A percentile compares a stretch with the other conserved stretches of the same genome.
Conservation (phyloP, 73 alveolate genomes). For the Vitrella brassicaformis region DNA sequence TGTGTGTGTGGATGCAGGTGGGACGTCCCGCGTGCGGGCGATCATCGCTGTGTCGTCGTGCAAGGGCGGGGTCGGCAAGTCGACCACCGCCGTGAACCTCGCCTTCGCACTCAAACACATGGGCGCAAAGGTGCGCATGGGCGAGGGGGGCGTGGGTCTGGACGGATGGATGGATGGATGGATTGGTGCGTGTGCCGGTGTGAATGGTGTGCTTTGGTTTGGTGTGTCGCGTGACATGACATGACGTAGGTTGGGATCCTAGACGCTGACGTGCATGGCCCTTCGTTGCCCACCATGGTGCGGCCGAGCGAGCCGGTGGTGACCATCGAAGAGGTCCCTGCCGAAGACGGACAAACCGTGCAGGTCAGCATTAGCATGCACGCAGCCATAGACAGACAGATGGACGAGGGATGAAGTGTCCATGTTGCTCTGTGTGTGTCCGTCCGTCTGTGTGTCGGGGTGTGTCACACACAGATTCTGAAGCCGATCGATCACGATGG, state of each 20-base stretch:
- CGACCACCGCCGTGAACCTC: background rate
- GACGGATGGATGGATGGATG: no score
- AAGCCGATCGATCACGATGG: no score
- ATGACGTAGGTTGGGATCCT: slow-evolving; percentile 64
- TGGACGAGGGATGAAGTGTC: no score
- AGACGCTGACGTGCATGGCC: slow-evolving; percentile 80
- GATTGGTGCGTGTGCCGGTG: no score
- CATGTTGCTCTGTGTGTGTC: no score
- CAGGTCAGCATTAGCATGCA: slow-evolving; percentile 35
- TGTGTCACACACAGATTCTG: no score
- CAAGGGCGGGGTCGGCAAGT: background rate
- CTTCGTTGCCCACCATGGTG: slow-evolving; percentile 38
- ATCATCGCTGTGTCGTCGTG: background rate
- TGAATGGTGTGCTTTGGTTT: no score
- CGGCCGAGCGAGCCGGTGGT: slow-evolving; percentile 49
- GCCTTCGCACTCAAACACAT: background rate
- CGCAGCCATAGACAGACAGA: slow-evolving; percentile 51
- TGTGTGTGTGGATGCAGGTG: no score
- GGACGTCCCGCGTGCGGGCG: no score
- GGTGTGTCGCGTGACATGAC: no score
- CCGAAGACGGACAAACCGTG: background rate
- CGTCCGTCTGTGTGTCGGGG: no score
- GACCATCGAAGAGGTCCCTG: background rate
- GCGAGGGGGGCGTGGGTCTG: no score
- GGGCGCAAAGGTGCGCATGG: background rate